Evolutionary conservation across 768 basidiomycete genomes (phyloP).

Genomic region (Neoboletus subvelutipes): DNA sequence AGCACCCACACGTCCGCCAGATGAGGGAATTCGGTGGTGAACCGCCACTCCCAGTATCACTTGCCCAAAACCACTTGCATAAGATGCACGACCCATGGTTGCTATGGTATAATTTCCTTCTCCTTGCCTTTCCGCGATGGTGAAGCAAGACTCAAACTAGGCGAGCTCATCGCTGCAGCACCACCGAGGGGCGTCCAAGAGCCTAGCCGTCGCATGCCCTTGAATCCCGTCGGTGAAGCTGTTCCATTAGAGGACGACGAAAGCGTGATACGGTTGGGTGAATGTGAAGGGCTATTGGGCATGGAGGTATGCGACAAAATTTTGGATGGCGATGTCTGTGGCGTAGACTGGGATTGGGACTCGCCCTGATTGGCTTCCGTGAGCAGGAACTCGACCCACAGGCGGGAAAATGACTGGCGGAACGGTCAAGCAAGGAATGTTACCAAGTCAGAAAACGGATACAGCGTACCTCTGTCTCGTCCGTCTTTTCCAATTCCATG

Average conservation of each 20-base stretch:
- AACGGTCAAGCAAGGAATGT: slow-evolving; percentile 1
- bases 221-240: slow-evolving; percentile 24
- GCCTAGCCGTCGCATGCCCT: slow-evolving; percentile 37
- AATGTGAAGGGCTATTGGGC: slow-evolving; percentile 37
- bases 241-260: slow-evolving; percentile 7
- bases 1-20: slow-evolving; percentile 7
- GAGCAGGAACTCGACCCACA: slow-evolving; percentile 97
- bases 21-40: not conserved
- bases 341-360: slow-evolving; percentile 17
- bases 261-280: slow-evolving; percentile 17
- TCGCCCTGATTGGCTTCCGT: slow-evolving; percentile 70
- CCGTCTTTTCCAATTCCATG: slow-evolving; percentile 70
- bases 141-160: slow-evolving; percentile 37
- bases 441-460: not conserved
- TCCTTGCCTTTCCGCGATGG: slow-evolving; percentile 49
- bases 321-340: slow-evolving; percentile 20
- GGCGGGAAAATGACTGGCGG: slow-evolving; percentile 86
- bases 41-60: slow-evolving; percentile 2
- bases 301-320: slow-evolving; percentile 36
- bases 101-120: slow-evolving; percentile 31
- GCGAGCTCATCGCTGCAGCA: slow-evolving; percentile 37
- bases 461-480: slow-evolving; percentile 73
- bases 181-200: slow-evolving; percentile 36
- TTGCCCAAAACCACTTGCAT: not conserved
- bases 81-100: not conserved